Evolutionary conservation across 768 basidiomycete genomes (phyloP).

Genomic region (Boletus patriciae): DNA sequence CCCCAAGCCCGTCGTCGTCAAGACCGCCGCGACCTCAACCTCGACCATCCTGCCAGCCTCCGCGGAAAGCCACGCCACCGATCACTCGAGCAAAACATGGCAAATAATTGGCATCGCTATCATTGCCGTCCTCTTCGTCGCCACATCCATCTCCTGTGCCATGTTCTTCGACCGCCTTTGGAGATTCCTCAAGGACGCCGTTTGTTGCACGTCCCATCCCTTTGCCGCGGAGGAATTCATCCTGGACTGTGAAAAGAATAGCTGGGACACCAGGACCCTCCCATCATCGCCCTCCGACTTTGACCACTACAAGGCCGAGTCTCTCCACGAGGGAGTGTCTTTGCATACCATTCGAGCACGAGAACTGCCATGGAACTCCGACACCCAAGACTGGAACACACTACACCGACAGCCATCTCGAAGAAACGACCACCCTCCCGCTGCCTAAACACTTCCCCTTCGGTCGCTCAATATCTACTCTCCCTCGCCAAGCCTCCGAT

Average conservation of each 20-base stretch:
- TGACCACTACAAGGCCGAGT: not conserved
- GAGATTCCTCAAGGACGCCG: conserved; percentile 54
- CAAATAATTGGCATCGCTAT: conserved; percentile 69
- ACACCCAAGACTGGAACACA: conserved; percentile 11
- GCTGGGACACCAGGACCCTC: conserved; percentile 46
- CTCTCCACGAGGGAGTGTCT: not conserved
- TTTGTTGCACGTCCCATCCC: conserved; percentile 39
- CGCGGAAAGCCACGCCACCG: conserved; percentile 22
- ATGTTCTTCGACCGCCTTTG: conserved; percentile 75
- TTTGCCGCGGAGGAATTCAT: conserved; percentile 53
- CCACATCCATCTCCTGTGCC: conserved; percentile 51
- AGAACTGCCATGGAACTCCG: conserved; percentile 28
- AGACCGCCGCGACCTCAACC: not conserved
- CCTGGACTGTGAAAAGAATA: conserved; percentile 61
- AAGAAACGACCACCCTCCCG: conserved; percentile 10
- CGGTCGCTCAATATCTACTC: no score
- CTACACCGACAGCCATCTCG: conserved; percentile 24
- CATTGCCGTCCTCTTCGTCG: conserved; percentile 60
- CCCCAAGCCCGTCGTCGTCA: not conserved
- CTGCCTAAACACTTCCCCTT: not conserved
- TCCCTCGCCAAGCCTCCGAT: not conserved
- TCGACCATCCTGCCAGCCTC: conserved; percentile 8
- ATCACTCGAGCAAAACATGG: conserved; percentile 54
- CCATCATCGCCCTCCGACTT: conserved; percentile 5
- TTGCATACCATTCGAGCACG: conserved; percentile 10